Evolutionary conservation across 2,329 filamentous ascomycete genomes (phyloP), one percentile per base, ranked within the genome.

Genomic region (Colletotrichum coccodes): DNA sequence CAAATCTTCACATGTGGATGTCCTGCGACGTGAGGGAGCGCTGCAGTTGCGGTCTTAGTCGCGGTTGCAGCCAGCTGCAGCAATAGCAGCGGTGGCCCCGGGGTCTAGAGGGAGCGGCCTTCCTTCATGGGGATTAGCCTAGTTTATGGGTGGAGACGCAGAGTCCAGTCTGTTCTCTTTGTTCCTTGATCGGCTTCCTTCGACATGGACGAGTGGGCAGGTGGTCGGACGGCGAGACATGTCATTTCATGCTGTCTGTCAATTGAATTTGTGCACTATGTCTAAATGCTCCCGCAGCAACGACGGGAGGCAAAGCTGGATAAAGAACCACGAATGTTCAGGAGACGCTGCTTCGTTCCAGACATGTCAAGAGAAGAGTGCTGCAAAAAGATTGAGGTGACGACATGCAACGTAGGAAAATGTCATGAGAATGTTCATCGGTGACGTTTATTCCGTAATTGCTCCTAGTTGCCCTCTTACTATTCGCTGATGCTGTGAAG

Each of bases 111-210:
- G 50, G 40, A 57, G 30, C 26, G n/a, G 42, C 16, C 40, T 32
- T 21, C 34, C 49, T 62, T 56, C n/a, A 47, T 54, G 49, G 32
- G 63, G 58, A 21, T 56, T 62, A 62, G 63, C 26, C 32, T 62
- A 30, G 58, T 62, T 60, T 60, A 46, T 18, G 28, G 6, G 56
- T 38, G 56, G 62, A 44, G 50, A 30, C 46, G 54, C 38, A 42
- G 56, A 50, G 54, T 52, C 56, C 56, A 64, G 62, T 52, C 56
- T 52, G 56, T 60, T 53, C 56, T 23, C 36, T 44, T 58, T 46
- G 38, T 49, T 49, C 14, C 53, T 42, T 21, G 53, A 49, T 64
- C 34, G 32, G 38, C 61, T 32, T 40, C 34, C 21, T 32, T 61
- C 30, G 9, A 28, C 16, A 56, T 62, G 44, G 6, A 28, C n/a